Percentiles rank a stretch among this genome's conserved stretches.
These are phyloP conservation scores for Vitis rupestris DNA, from an alignment of 164 flowering plant species.

Conservation along the genomic window DNA sequence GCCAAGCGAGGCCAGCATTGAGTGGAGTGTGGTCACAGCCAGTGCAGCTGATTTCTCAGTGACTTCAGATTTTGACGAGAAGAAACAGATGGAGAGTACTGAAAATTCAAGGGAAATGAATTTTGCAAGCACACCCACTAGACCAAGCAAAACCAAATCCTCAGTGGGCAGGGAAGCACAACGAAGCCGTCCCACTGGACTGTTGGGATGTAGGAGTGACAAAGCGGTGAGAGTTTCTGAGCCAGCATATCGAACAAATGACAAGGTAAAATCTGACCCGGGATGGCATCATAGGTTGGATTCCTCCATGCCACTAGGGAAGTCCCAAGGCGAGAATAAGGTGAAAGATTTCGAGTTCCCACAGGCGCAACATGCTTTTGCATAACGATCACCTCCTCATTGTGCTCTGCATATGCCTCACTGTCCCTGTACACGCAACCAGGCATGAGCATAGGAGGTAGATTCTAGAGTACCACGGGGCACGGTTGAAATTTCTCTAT, in stretches of 20 bases:
- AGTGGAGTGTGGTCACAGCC: constrained; percentile 80
- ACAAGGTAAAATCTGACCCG: neutral
- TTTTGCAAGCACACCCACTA: neutral
- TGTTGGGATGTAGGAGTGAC: constrained; percentile 49
- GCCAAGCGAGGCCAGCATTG: constrained; percentile 65
- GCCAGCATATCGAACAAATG: constrained; percentile 12
- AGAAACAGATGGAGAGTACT: neutral
- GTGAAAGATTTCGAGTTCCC: constrained; percentile 16
- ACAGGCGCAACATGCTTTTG: neutral
- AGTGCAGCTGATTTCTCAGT: constrained; percentile 64
- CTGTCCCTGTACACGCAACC: constrained; percentile 3
- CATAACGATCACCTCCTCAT: neutral
- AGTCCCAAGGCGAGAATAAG: neutral
- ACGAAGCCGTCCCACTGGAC: constrained; percentile 14
- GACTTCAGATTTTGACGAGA: constrained; percentile 36
- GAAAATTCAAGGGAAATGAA: neutral
- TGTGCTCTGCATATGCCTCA: neutral
- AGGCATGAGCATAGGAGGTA: neutral
- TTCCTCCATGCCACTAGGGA: neutral
- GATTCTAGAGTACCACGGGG: neutral
- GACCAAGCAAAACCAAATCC: constrained; percentile 3
- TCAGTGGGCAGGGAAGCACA: constrained; percentile 15
- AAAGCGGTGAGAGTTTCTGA: constrained; percentile 40
- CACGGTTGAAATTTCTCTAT: neutral
- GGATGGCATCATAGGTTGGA: constrained; percentile 1